Evolutionary conservation across 371 early-diverging fungal genomes (phyloP), one percentile per base, ranked within the genome.

Genomic region (Rhizopus arrhizus): DNA sequence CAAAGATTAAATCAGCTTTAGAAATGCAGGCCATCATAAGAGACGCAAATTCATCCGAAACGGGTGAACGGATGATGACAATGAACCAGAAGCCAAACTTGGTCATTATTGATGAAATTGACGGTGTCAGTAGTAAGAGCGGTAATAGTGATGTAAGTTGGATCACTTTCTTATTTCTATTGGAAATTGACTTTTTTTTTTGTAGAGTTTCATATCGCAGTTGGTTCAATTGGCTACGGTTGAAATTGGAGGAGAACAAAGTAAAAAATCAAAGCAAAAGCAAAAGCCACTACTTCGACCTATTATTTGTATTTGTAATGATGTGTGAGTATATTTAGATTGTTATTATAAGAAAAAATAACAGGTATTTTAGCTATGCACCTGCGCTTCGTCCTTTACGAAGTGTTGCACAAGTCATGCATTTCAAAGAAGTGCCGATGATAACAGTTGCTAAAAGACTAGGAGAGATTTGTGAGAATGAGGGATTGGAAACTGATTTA

Each of bases 291-390:
- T 96, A 29, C 72, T 86, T 51, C 82, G 97, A 10, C 99, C 99
- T 31, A 96, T 98, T 56, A 97, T 98, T 33, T 98, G 98, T 78
- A 95, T 98, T 53, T 98, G 99, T 83, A 98, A 98, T 73, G 97
- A 97, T 69, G 85, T 81, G 85, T 94, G 86, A 59, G 85, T 67
- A 16, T 41, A 36, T 36, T 16, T 32, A 5, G 1, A 47, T 43
- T 28, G 11, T 13, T 36, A 38, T n/a, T 53, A 3, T n/a, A 48
- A 22, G 12, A 10, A 48, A 48, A 48, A 48, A 7, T 29, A 29
- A 48, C 15, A 15, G 8, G n/a, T 32, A 22, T 40, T 42, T 9
- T 72, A 87, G 87, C 45, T 98, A 91, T 74, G 91, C 93, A 2
- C 90, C 96, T 22, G 95, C 88, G 1, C 78, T 98, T 57, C 89